Percentiles rank a stretch among this genome's conserved stretches.
Evolutionary conservation across 2,329 filamentous ascomycete genomes (phyloP).

Genomic region (Penicillium sp.): DNA sequence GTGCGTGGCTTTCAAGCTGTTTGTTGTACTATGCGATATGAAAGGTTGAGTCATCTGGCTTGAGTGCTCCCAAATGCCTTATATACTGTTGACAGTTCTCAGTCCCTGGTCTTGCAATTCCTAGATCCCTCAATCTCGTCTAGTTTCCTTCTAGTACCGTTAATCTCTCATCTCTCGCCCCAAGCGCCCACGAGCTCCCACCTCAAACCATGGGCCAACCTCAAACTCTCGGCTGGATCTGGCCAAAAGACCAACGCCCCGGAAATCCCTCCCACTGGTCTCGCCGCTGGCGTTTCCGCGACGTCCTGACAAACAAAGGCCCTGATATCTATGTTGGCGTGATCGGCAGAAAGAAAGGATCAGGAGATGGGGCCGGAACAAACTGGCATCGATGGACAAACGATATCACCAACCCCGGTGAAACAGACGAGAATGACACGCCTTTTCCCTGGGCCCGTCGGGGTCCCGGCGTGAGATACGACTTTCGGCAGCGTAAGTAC

Average conservation of each 20-base stretch:
- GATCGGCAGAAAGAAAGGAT: slow-evolving; percentile 13
- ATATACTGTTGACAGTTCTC: not conserved
- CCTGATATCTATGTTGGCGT: slow-evolving; percentile 44
- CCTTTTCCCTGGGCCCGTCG: slow-evolving; percentile 23
- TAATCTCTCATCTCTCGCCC: not conserved
- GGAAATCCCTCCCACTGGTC: slow-evolving; percentile 33
- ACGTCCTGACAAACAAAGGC: slow-evolving; percentile 40
- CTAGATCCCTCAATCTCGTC: not conserved
- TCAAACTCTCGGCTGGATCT: slow-evolving; percentile 31
- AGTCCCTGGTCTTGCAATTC: not conserved
- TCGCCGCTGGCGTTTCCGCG: slow-evolving; percentile 31
- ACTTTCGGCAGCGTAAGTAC: slow-evolving; percentile 35
- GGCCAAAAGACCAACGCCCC: slow-evolving; percentile 39
- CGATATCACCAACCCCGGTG: not conserved
- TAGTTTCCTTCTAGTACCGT: not conserved
- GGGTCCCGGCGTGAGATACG: slow-evolving; percentile 25
- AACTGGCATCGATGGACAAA: slow-evolving; percentile 17
- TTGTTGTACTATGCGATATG: not conserved
- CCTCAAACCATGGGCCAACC: not conserved
- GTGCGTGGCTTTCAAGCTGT: not conserved
- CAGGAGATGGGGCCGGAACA: not conserved
- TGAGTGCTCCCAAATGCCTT: not conserved
- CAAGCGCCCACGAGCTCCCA: not conserved
- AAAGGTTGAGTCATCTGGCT: not conserved
- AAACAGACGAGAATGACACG: slow-evolving; percentile 2